Evolutionary conservation across 2,329 filamentous ascomycete genomes (phyloP), one percentile per base, ranked within the genome.

Genomic region (Orbilia javanica): DNA sequence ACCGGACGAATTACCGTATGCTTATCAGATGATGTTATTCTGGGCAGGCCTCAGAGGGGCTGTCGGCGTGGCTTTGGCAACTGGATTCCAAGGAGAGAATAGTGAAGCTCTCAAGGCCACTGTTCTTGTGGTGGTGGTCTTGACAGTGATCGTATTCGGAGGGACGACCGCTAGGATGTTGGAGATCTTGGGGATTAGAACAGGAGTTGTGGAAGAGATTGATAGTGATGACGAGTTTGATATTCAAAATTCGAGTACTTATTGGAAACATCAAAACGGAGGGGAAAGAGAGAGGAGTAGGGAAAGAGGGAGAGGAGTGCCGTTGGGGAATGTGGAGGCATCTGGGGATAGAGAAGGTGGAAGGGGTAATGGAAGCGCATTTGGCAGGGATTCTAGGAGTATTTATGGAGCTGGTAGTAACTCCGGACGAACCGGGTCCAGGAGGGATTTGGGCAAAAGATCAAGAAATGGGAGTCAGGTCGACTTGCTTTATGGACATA

Each of bases 21-120:
- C 93, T 81, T 97, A 98, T 84, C 96, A 98, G 84, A 94, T 92
- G n/a, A 98, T 99, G 96, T 89, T 99, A n/a, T 99, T 97, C 86
- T 99, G 96, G 96, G 96, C 96, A 15, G 96, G 96, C 27, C 88
- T 99, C 31, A 93, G 96, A 79, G 96, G 96, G 82, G 96, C 96
- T 55, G 96, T 99, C 81, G 96, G 96, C 72, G 96, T 99, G 39
- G 96, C 96, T 1, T 87, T 99, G 55, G 96, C 96, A 34, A 95
- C 95, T 22, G 92, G 96, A 27, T 88, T 99, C 55, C 91, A 89
- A 0, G 96, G 94, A 53, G 89, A 90, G 66, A 96, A 97, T 82
- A 90, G 90, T 0, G 91, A 91, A 73, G 93, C 93, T 0, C 87
- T 99, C 39, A 92, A 94, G 81, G 96, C 96, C 5, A 99, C 96